These are phyloP conservation scores for Xylaria sp. DNA, from an alignment of 2,329 filamentous ascomycete genomes.

Conservation along the genomic window DNA sequence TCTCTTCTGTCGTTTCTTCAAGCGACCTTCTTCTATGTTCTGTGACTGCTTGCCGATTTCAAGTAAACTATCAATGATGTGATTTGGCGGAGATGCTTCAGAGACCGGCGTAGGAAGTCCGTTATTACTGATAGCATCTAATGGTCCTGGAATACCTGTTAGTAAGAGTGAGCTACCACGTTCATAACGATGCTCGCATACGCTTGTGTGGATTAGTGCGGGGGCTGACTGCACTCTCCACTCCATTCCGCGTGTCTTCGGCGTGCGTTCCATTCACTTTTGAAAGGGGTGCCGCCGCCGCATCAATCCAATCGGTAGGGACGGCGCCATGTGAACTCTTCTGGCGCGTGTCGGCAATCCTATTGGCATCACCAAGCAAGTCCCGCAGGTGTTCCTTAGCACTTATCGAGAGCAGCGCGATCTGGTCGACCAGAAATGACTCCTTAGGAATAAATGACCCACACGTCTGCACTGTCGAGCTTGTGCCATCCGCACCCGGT, in stretches of 20 bases:
- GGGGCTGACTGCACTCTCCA: slow-evolving; percentile 56
- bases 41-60: slow-evolving; percentile 69
- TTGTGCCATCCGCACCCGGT: slow-evolving; percentile 63
- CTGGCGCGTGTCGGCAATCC: slow-evolving; percentile 72
- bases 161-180: slow-evolving; percentile 28
- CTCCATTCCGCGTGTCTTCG: slow-evolving; percentile 41
- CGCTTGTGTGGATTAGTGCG: slow-evolving; percentile 64
- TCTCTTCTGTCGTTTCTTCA: slow-evolving; percentile 70
- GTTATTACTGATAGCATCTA: slow-evolving; percentile 44
- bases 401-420: slow-evolving; percentile 81
- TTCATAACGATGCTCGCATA: slow-evolving; percentile 47
- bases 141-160: slow-evolving; percentile 49
- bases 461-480: slow-evolving; percentile 64
- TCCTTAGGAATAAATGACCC: slow-evolving; percentile 77
- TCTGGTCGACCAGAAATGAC: slow-evolving; percentile 77
- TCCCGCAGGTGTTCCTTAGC: slow-evolving; percentile 79
- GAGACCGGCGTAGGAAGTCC: slow-evolving; percentile 54
- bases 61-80: slow-evolving; percentile 60
- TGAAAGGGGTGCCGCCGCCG: slow-evolving; percentile 62
- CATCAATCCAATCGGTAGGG: slow-evolving; percentile 75
- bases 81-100: slow-evolving; percentile 56
- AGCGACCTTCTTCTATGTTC: slow-evolving; percentile 73
- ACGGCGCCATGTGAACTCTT: slow-evolving; percentile 80
- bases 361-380: slow-evolving; percentile 77
- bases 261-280: slow-evolving; percentile 28